A percentile compares a stretch with the other conserved stretches of the same genome.
Conservation (phyloP, 345 rosid genomes). For the Eucalyptus regnans region DNA sequence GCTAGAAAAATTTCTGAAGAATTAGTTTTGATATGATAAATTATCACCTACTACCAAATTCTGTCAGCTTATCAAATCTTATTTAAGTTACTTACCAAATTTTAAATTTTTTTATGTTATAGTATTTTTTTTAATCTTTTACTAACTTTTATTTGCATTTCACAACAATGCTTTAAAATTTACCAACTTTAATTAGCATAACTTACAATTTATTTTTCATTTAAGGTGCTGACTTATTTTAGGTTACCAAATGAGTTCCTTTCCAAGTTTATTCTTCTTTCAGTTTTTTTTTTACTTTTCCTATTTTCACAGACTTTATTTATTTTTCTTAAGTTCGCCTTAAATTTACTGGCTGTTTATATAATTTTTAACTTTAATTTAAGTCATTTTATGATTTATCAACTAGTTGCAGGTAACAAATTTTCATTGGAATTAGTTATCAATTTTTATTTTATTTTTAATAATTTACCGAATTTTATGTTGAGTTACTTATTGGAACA, state of each 20-base stretch:
- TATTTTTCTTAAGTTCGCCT: too few species aligned
- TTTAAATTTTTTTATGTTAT: too few species aligned
- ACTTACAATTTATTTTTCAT: too few species aligned
- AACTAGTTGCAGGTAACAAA: background rate
- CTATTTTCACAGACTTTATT: too few species aligned
- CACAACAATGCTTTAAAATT: background rate
- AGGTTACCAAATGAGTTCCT: background rate
- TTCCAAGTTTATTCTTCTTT: background rate
- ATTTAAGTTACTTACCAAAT: background rate
- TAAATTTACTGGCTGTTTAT: too few species aligned
- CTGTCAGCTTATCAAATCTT: background rate
- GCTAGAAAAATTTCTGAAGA: background rate
- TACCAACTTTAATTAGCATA: background rate
- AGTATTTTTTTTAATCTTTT: too few species aligned
- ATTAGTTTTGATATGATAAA: background rate
- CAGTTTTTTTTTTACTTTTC: background rate
- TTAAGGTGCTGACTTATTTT: background rate
- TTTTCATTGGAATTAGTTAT: background rate
- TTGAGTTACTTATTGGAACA: background rate
- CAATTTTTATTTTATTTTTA: background rate
- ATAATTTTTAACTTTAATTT: too few species aligned
- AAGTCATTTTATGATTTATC: background rate
- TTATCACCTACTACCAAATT: background rate
- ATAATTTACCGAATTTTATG: background rate
- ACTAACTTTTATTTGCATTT: background rate